A percentile compares a stretch with the other conserved stretches of the same genome.
These are phyloP conservation scores for Pythium periplocum DNA, from an alignment of 352 stramenopile genomes.

Conservation along the genomic window DNA sequence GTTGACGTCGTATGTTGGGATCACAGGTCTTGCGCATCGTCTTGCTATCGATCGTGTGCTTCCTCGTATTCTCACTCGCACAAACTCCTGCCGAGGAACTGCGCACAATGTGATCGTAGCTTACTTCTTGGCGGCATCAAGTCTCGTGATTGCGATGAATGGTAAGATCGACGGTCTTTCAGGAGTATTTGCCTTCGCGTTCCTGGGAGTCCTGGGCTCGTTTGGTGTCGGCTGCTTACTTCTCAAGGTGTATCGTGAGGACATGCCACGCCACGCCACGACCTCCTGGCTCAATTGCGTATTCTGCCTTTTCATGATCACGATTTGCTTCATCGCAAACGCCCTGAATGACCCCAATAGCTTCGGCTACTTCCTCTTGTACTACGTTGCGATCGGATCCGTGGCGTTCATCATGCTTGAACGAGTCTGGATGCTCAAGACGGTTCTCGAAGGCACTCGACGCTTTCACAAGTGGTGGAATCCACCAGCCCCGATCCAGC, in stretches of 20 bases:
- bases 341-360: constrained; percentile 33
- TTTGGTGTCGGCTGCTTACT: constrained; percentile 77
- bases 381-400: constrained; percentile 42
- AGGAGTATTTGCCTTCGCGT: constrained; percentile 85
- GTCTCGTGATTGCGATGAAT: constrained; percentile 66
- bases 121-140: constrained; percentile 60
- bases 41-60: constrained; percentile 75
- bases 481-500: neutral
- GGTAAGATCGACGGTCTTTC: constrained; percentile 75
- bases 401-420: constrained; percentile 53
- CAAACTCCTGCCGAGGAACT: constrained; percentile 60
- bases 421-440: constrained; percentile 45
- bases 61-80: constrained; percentile 39
- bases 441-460: constrained; percentile 37
- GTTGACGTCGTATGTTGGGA: constrained; percentile 61
- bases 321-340: constrained; percentile 40
- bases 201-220: constrained; percentile 75
- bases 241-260: constrained; percentile 75
- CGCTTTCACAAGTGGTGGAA: constrained; percentile 13
- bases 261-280: constrained; percentile 60
- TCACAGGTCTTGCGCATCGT: constrained; percentile 51
- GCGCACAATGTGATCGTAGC: constrained; percentile 74
- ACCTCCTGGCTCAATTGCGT: constrained; percentile 57
- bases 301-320: constrained; percentile 43
- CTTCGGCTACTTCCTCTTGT: constrained; percentile 47